Evolutionary conservation across 371 early-diverging fungal genomes (phyloP).

Genomic region (Mucor ambiguus): DNA sequence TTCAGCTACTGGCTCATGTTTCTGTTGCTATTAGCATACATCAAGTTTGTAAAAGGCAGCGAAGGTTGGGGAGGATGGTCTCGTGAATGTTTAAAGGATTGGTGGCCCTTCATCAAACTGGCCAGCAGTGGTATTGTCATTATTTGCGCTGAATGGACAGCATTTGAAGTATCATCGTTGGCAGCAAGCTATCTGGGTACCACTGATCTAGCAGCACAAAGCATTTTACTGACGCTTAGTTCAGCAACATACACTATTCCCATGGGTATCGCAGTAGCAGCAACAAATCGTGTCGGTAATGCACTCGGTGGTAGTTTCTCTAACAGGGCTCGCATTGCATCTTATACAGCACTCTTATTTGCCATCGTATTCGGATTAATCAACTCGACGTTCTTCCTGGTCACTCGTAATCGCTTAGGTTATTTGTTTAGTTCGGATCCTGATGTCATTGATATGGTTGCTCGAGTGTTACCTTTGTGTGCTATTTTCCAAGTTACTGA

Average conservation of each 20-base stretch:
- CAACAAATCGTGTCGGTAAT: conserved; percentile 85
- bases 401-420: conserved; percentile 55
- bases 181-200: conserved; percentile 79
- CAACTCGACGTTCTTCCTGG: conserved; percentile 41
- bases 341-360: conserved; percentile 50
- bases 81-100: conserved; percentile 61
- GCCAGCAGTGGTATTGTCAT: conserved; percentile 75
- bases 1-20: conserved; percentile 77
- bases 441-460: conserved; percentile 70
- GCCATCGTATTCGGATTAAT: conserved; percentile 43
- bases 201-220: conserved; percentile 82
- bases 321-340: conserved; percentile 47
- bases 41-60: conserved; percentile 65
- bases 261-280: conserved; percentile 72
- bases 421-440: conserved; percentile 71
- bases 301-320: conserved; percentile 58
- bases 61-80: conserved; percentile 89
- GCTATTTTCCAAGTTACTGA: conserved; percentile 85
- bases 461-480: conserved; percentile 72
- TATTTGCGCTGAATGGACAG: conserved; percentile 80
- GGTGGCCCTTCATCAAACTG: conserved; percentile 70
- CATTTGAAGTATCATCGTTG: conserved; percentile 46
- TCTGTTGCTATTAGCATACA: conserved; percentile 62
- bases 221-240: conserved; percentile 75
- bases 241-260: conserved; percentile 74